Evolutionary conservation across 257 asterid genomes (phyloP), one percentile per base, ranked within the genome.

Genomic region (Solanum pimpinellifolium): DNA sequence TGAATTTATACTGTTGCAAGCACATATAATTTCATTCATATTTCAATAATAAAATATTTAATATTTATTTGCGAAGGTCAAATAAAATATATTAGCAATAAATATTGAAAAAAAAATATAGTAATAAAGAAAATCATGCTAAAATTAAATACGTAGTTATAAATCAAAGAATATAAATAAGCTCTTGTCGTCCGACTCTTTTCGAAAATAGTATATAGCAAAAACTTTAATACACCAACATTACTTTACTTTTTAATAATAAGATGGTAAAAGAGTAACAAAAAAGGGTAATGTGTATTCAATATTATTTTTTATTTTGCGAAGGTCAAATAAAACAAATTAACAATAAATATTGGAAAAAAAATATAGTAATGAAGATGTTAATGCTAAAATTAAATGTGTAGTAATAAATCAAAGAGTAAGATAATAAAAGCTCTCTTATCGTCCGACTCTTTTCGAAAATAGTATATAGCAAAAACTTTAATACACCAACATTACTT

Each of bases 401-500:
- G 1, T 62, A 23, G 4, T 62, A 62, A 62, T 23, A 23, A 62
- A 23, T 23, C 15, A 23, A 62, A 62, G 69, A 62, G 10, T 62
- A 62, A 10, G 15, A n/a, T 10, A 11, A 1, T 4, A 5, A 5
- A 65, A 11, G 1, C 25, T 25, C 31, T n/a, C 16, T 62, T 62
- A 0, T 13, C 3, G 7, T 65, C 3, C 18, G 8, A 1, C 31
- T 4, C 31, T 65, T 11, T 11, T 12, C 2, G 0, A 3, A 65
- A 65, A 5, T 7, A 16, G 3, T 65, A 4, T 16, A 11, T 62
- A 4, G 15, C 33, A 4, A 11, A 3, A 62, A 3, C 5, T 65
- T 65, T 4, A 62, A 10, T n/a, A 15, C 70, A 62, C 4, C 15
- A 1, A 2, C 1, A 35, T 35, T 0, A 14, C 39, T 49, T 15